phyloP scores from a whole-genome alignment of 352 stramenopile genomes.

The Globisporangium lucens region DNA sequence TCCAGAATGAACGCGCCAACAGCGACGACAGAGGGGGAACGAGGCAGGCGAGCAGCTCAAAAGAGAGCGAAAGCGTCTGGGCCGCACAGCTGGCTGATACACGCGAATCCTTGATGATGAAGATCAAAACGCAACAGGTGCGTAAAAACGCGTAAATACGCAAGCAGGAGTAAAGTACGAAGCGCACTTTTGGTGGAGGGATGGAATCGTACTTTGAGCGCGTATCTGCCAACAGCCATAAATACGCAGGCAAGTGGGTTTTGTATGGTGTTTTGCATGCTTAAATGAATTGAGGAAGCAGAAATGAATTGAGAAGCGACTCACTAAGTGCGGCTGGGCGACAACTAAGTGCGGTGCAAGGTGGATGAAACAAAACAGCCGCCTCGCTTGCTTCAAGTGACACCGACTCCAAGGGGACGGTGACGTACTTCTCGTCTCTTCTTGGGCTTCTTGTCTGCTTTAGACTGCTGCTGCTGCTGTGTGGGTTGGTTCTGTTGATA shows the following conservation, averaged over 20 bases:
- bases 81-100: background rate
- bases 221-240: background rate
- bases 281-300: background rate
- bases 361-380: background rate
- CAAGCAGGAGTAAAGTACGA: background rate
- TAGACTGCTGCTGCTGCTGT: background rate
- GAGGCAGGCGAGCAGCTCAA: constrained; percentile 2
- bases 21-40: background rate
- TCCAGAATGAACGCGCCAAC: constrained; percentile 4
- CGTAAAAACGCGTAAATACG: constrained; percentile 20
- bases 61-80: background rate
- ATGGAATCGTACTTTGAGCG: background rate
- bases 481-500: background rate
- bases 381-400: background rate
- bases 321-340: background rate
- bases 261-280: background rate
- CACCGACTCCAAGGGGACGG: background rate
- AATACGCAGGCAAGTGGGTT: background rate
- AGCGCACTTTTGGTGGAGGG: background rate
- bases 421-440: background rate
- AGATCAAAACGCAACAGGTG: background rate
- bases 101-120: background rate
- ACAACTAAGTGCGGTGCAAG: background rate
- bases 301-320: background rate
- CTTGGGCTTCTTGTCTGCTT: background rate